A percentile compares a stretch with the other conserved stretches of the same genome.
Evolutionary conservation across 495 filamentous ascomycete genomes (phyloP).

Genomic region (Aspergillus ellipticus): DNA sequence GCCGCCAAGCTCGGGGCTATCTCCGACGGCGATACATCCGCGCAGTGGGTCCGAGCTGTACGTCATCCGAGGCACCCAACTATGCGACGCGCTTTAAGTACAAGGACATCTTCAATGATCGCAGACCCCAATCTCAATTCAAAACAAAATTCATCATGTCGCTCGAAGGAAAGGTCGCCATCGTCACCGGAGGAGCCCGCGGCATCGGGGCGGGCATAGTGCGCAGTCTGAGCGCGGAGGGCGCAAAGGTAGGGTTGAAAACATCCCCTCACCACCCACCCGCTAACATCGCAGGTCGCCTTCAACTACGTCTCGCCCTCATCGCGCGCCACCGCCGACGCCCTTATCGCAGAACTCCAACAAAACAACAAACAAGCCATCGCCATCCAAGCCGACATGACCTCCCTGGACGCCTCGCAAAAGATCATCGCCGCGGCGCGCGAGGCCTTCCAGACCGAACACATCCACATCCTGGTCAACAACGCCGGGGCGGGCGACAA

Average conservation of each 20-base stretch:
- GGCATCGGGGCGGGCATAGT: conserved; percentile 48
- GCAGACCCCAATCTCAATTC: neutral
- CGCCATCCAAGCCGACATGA: conserved; percentile 19
- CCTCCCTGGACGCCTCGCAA: conserved; percentile 4
- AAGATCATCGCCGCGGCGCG: conserved; percentile 15
- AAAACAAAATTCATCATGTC: conserved; percentile 16
- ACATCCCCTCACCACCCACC: too few relatives aligned
- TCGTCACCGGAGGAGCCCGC: conserved; percentile 46
- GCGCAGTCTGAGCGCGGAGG: conserved; percentile 33
- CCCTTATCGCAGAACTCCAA: conserved; percentile 8
- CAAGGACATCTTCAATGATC: neutral
- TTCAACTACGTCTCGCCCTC: conserved; percentile 20
- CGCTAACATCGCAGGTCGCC: conserved; percentile 11
- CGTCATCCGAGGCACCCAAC: neutral
- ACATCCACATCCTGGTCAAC: conserved; percentile 28
- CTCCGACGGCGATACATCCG: neutral
- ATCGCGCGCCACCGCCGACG: conserved; percentile 11
- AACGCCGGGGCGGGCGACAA: conserved; percentile 17
- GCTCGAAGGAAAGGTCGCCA: conserved; percentile 46
- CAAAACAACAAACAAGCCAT: conserved; percentile 5
- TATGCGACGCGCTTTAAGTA: neutral
- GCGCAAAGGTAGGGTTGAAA: conserved; percentile 35
- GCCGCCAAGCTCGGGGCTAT: neutral
- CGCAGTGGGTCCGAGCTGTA: neutral
- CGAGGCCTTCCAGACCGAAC: conserved; percentile 13